Conservation (phyloP, 352 stramenopile genomes). For the Aphanomyces astaci region DNA sequence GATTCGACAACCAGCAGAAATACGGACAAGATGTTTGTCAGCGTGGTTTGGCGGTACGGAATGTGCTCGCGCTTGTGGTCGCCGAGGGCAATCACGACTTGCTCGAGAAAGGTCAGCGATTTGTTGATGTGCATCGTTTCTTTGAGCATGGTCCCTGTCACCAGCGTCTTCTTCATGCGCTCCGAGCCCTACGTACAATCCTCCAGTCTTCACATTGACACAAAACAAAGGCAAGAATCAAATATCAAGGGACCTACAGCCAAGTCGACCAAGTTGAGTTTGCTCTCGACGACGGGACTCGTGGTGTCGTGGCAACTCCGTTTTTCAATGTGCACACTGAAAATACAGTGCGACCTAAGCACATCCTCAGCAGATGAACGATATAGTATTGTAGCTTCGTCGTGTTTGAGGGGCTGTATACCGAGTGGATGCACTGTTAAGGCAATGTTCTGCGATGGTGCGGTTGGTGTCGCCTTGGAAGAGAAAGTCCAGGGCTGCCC, state of each 20-base stretch:
- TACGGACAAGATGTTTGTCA: constrained; percentile 78
- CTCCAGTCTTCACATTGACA: not conserved
- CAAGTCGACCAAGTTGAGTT: constrained; percentile 30
- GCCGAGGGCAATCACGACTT: constrained; percentile 89
- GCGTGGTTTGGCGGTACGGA: constrained; percentile 93
- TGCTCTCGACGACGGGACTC: constrained; percentile 15
- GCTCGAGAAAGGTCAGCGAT: constrained; percentile 92
- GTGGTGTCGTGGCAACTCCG: constrained; percentile 22
- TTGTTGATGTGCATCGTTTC: constrained; percentile 98
- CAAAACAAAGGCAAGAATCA: not conserved
- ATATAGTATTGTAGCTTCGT: no score
- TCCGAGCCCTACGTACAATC: constrained; percentile 14
- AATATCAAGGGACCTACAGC: constrained; percentile 17
- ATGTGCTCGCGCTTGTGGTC: constrained; percentile 71
- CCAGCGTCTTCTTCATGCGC: constrained; percentile 21
- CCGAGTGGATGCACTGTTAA: constrained; percentile 66
- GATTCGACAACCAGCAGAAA: no score
- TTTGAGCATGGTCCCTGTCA: constrained; percentile 85
- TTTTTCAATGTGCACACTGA: constrained; percentile 68
- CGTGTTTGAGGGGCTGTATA: no score
- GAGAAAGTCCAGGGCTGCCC: constrained; percentile 66
- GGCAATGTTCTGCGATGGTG: constrained; percentile 67
- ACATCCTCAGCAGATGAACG: not conserved
- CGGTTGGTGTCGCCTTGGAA: constrained; percentile 73
- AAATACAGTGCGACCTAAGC: constrained; percentile 61